Base-by-base conservation (phyloP, 179 eudicot genomes). In the Silene vulgaris region DNA sequence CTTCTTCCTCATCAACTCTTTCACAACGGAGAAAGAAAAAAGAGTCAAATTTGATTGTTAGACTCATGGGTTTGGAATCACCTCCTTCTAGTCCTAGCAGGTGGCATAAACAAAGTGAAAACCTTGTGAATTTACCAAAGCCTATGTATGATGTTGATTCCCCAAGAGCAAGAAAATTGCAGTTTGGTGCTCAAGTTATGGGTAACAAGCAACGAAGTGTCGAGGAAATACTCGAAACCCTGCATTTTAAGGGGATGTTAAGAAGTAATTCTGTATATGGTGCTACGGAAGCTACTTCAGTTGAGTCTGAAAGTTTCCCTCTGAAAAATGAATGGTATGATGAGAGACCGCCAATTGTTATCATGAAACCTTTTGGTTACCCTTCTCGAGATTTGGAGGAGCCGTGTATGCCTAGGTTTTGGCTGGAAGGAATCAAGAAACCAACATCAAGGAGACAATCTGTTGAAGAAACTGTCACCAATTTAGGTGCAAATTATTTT, bases 1-100 rank as follows among this genome's bases (percentile, higher is more conserved):
- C 87, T 17, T 56, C 78, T 13, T 59, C 79, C 1, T 80, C 89
- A 65, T 84, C 88, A 19, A 75, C 79, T 35, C 63, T 82, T 81
- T 82, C 82, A 20, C 79, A 79, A 28, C 82, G 82, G 75, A 83
- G 80, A 79, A 77, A 82, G 45, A 77, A 75, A 14, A 87, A 76
- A 72, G 77, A 80, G 16, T 78, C 90, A 2, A 93, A 87, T 84
- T 76, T 90, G 81, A 80, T 93, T 72, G 91, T 96, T 63, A 93
- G 83, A 78, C 91, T 93, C n/a, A 91, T 91, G 97, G 97, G 98
- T 60, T 78, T 93, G 11, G 93, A 91, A 70, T 77, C 86, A 70
- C 64, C 73, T 43, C 88, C 85, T 21, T 78, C 73, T 0, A 76
- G 74, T 73, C 80, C 84, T 1, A 77, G 69, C 69, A 30, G 32